phyloP scores from a whole-genome alignment of 2,329 filamentous ascomycete species.

The Dryadomyces sulphureus region DNA sequence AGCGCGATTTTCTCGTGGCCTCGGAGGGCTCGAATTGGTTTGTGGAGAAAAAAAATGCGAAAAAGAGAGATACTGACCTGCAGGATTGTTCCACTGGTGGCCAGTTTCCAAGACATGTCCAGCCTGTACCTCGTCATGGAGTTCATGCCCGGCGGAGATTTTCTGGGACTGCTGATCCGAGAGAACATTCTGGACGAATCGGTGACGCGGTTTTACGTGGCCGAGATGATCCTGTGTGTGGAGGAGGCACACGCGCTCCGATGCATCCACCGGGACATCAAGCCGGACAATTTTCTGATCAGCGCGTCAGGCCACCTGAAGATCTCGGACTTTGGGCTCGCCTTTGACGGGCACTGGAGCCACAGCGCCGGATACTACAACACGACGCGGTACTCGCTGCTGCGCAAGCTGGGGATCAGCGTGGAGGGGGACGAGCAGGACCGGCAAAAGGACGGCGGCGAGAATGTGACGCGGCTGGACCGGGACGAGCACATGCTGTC shows the following conservation, averaged over 20 bases:
- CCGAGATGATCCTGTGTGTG: conserved; percentile 91
- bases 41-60: conserved; percentile 9
- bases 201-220: conserved; percentile 73
- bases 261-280: conserved; percentile 92
- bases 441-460: conserved; percentile 18
- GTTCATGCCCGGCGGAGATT: conserved; percentile 94
- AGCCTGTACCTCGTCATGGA: conserved; percentile 94
- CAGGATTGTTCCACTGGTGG: conserved; percentile 72
- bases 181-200: conserved; percentile 70
- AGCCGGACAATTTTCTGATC: conserved; percentile 94
- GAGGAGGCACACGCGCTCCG: conserved; percentile 78
- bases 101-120: conserved; percentile 74
- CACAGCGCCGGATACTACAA: conserved; percentile 82
- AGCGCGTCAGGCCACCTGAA: conserved; percentile 79
- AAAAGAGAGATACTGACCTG: background rate
- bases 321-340: conserved; percentile 90
- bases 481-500: conserved; percentile 24
- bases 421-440: conserved; percentile 64
- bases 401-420: conserved; percentile 60
- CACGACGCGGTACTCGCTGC: conserved; percentile 62
- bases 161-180: conserved; percentile 71
- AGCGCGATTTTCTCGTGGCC: conserved; percentile 80
- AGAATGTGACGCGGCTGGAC: background rate
- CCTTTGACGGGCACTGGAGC: conserved; percentile 90
- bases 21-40: conserved; percentile 76